These are phyloP conservation scores for Aurantiochytrium sp. DNA, from an alignment of 108 stramenopile species.

Conservation along the genomic window DNA sequence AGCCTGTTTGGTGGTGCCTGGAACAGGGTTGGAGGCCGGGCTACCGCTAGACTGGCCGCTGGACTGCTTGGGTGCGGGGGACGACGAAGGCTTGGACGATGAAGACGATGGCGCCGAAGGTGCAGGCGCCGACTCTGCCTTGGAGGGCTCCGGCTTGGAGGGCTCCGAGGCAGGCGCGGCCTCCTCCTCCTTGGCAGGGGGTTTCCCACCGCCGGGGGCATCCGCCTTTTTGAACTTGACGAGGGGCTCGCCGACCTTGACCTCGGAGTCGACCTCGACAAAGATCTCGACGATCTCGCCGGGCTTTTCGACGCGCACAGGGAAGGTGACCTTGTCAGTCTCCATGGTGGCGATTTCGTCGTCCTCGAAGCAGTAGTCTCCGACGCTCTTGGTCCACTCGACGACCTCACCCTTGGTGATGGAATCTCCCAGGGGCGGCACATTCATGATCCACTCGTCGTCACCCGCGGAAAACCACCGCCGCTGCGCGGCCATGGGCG, in stretches of 20 bases:
- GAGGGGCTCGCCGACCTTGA: slow-evolving; percentile 81
- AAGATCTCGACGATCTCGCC: slow-evolving; percentile 78
- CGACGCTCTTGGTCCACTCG: slow-evolving; percentile 55
- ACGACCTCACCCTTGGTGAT: slow-evolving; percentile 77
- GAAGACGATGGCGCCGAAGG: slow-evolving; percentile 33
- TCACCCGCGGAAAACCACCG: neutral
- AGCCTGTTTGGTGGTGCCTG: neutral
- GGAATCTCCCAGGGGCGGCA: slow-evolving; percentile 69
- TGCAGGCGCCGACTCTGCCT: neutral
- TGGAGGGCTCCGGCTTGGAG: neutral
- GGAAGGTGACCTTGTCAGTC: slow-evolving; percentile 93
- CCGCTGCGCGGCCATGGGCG: neutral
- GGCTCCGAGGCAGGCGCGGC: neutral
- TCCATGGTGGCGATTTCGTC: slow-evolving; percentile 62
- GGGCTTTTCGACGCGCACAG: slow-evolving; percentile 70
- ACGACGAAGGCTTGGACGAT: slow-evolving; percentile 36
- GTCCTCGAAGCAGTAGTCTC: slow-evolving; percentile 43
- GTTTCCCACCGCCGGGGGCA: slow-evolving; percentile 45
- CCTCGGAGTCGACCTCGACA: slow-evolving; percentile 84
- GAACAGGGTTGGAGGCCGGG: neutral
- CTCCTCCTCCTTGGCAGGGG: slow-evolving; percentile 14
- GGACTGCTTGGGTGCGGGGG: slow-evolving; percentile 38
- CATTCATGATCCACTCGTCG: slow-evolving; percentile 26
- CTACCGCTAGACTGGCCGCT: neutral
- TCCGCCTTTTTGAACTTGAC: slow-evolving; percentile 80